Conservation (phyloP, 78 protist species). For the Blattamonas nauphoetae region DNA sequence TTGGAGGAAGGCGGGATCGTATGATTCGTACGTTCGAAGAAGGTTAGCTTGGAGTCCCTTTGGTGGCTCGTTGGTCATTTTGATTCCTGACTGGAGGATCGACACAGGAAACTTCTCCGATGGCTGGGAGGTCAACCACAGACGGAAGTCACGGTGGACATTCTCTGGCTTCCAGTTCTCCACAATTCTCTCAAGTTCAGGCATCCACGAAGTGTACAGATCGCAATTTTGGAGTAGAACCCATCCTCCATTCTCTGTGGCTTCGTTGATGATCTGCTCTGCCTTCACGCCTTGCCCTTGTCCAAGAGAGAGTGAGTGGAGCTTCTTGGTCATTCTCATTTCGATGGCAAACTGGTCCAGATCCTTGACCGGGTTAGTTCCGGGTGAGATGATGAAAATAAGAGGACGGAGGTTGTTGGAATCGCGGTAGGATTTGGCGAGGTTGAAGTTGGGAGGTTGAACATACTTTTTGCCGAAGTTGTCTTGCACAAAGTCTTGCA, state of each 20-base stretch:
- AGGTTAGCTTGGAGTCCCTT: constrained; percentile 65
- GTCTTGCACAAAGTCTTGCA: constrained; percentile 29
- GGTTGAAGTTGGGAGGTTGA: constrained; percentile 78
- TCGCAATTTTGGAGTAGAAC: constrained; percentile 82
- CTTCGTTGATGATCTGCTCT: constrained; percentile 51
- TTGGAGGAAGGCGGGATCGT: constrained; percentile 19
- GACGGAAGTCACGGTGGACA: constrained; percentile 60
- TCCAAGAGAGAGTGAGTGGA: constrained; percentile 65
- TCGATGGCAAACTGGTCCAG: constrained; percentile 54
- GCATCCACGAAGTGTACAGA: constrained; percentile 60
- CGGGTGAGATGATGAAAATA: constrained; percentile 72
- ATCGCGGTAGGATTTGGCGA: constrained; percentile 46
- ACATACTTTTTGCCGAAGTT: constrained; percentile 45
- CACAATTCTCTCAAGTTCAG: constrained; percentile 46
- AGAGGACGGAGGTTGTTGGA: constrained; percentile 52
- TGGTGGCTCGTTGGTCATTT: constrained; percentile 84
- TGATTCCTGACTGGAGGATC: constrained; percentile 72
- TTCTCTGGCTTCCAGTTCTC: constrained; percentile 36
- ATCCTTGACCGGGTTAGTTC: constrained; percentile 77
- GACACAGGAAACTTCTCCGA: constrained; percentile 59
- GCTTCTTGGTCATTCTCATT: constrained; percentile 47
- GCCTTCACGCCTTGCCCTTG: constrained; percentile 83
- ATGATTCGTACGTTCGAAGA: constrained; percentile 25
- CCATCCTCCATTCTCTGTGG: constrained; percentile 65
- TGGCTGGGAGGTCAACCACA: constrained; percentile 84